Conservation (phyloP, 768 basidiomycete genomes). For the Pleurotus platypus region DNA sequence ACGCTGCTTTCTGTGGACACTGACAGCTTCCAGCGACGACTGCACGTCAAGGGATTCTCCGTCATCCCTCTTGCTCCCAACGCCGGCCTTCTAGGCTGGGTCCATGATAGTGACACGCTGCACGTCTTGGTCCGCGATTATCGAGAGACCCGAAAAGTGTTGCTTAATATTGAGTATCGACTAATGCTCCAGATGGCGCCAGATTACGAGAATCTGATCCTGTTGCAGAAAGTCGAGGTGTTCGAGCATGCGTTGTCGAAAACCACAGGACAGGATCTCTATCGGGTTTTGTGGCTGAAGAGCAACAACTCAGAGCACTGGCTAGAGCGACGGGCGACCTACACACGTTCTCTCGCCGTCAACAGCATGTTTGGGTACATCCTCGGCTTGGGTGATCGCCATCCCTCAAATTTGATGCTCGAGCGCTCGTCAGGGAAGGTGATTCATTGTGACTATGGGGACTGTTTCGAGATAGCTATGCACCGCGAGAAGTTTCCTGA, state of each 20-base stretch:
- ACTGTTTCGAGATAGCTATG: slow-evolving; percentile 99
- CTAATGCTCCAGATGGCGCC: slow-evolving; percentile 99
- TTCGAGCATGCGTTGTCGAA: slow-evolving; percentile 99
- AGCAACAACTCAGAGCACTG: slow-evolving; percentile 95
- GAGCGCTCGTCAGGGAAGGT: slow-evolving; percentile 91
- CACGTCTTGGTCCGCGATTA: slow-evolving; percentile 96
- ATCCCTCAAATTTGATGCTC: slow-evolving; percentile 92
- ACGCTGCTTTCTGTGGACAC: slow-evolving; percentile 89
- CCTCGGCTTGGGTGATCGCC: slow-evolving; percentile 91
- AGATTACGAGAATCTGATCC: slow-evolving; percentile 91
- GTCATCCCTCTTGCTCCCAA: slow-evolving; percentile 97
- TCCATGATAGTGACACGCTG: slow-evolving; percentile 91
- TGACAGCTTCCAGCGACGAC: slow-evolving; percentile 90
- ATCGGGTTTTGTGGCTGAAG: slow-evolving; percentile 95
- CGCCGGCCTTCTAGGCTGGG: slow-evolving; percentile 93
- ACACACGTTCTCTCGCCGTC: slow-evolving; percentile 94
- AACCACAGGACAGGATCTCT: slow-evolving; percentile 96
- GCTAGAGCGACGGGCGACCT: slow-evolving; percentile 95
- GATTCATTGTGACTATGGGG: slow-evolving; percentile 96
- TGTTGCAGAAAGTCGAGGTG: slow-evolving; percentile 97
- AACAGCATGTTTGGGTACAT: slow-evolving; percentile 99
- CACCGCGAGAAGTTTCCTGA: slow-evolving; percentile 98
- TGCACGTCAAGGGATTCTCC: slow-evolving; percentile 92
- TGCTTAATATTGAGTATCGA: slow-evolving; percentile 96
- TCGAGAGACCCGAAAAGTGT: slow-evolving; percentile 91